A percentile compares a stretch with the other conserved stretches of the same genome.
These are phyloP conservation scores for Trichoderma breve DNA, from an alignment of 2,329 filamentous ascomycete species.

Conservation along the genomic window DNA sequence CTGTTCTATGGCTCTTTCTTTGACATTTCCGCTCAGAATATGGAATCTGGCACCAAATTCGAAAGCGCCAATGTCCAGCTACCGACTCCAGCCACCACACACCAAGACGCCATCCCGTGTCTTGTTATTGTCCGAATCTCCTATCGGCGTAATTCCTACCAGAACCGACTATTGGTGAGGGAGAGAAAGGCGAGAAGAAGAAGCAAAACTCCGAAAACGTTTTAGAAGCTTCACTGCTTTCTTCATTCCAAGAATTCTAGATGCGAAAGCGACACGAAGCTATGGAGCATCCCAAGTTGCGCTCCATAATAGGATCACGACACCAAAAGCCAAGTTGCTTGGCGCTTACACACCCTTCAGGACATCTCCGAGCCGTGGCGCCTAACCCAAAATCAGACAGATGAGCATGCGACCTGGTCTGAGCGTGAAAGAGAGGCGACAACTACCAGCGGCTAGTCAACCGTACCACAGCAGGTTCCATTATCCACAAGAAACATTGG, in stretches of 20 bases:
- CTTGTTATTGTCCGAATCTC: neutral
- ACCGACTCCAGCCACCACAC: neutral
- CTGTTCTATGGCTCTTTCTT: neutral
- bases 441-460: neutral
- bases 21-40: neutral
- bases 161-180: neutral
- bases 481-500: neutral
- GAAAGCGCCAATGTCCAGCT: neutral
- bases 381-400: neutral
- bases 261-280: neutral
- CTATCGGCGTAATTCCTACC: neutral
- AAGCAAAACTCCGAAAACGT: neutral
- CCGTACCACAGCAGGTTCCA: neutral
- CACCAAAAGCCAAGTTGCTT: constrained; percentile 8
- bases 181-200: neutral
- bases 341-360: neutral
- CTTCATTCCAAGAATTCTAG: neutral
- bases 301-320: constrained; percentile 6
- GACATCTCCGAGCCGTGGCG: neutral
- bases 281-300: neutral
- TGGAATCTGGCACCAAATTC: neutral
- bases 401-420: neutral
- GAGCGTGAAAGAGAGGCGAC: neutral
- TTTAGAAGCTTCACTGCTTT: neutral
- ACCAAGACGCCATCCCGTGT: neutral